These are phyloP conservation scores for Zymoseptoria crescenta DNA, from an alignment of 2,329 filamentous ascomycete species.

Conservation along the genomic window DNA sequence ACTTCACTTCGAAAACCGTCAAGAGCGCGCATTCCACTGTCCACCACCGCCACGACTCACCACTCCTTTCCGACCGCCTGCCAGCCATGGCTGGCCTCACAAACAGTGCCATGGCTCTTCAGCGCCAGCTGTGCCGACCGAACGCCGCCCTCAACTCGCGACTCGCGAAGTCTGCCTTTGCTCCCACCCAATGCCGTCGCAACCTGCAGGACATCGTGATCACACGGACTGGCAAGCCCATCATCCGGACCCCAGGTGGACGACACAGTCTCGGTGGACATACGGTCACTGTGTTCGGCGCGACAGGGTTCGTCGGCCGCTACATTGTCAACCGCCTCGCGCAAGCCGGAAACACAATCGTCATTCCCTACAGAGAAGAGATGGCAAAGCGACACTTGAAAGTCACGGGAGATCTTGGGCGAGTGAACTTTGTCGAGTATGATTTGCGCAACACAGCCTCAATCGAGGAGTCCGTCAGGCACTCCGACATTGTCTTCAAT, in stretches of 20 bases:
- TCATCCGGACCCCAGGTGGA: slow-evolving; percentile 80
- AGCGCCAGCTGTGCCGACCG: slow-evolving; percentile 29
- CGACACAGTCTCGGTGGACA: slow-evolving; percentile 62
- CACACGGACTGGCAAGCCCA: slow-evolving; percentile 91
- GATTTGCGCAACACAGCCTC: slow-evolving; percentile 90
- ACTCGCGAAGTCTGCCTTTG: slow-evolving; percentile 19
- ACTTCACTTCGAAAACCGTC: slow-evolving; percentile 1
- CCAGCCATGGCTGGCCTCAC: slow-evolving; percentile 26
- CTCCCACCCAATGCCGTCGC: slow-evolving; percentile 25
- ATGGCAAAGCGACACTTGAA: slow-evolving; percentile 97
- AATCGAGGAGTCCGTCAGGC: slow-evolving; percentile 91
- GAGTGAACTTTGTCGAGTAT: slow-evolving; percentile 86
- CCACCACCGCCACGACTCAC: background rate
- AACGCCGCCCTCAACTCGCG: slow-evolving; percentile 19
- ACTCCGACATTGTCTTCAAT: slow-evolving; percentile 97
- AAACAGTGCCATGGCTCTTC: slow-evolving; percentile 26
- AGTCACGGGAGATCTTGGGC: slow-evolving; percentile 86
- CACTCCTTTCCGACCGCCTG: slow-evolving; percentile 11
- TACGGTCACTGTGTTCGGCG: slow-evolving; percentile 95
- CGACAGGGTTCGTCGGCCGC: slow-evolving; percentile 87
- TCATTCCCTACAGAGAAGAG: slow-evolving; percentile 91
- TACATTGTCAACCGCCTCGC: slow-evolving; percentile 97
- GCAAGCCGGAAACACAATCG: slow-evolving; percentile 85
- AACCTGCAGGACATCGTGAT: slow-evolving; percentile 76
- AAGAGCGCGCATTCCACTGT: background rate